phyloP scores from a whole-genome alignment of 495 filamentous ascomycete species.

The Neurospora discreta region DNA sequence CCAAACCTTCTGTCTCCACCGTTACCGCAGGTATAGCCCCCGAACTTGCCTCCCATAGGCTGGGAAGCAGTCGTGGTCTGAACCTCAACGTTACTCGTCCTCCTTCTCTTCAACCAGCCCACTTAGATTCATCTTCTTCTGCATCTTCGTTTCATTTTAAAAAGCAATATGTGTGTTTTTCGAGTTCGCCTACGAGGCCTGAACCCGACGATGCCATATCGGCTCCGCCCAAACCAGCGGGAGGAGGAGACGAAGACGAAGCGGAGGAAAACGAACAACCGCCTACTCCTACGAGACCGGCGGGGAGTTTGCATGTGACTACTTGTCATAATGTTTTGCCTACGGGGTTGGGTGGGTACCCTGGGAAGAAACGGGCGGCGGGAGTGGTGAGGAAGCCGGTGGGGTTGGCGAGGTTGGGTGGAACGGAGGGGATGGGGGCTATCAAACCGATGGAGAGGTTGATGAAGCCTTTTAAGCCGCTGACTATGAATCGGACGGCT shows the following conservation, averaged over 20 bases:
- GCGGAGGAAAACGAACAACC: conserved; percentile 17
- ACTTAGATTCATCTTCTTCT: conserved; percentile 1
- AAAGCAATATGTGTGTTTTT: conserved; percentile 37
- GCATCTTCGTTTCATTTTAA: not conserved
- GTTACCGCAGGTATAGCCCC: conserved; percentile 18
- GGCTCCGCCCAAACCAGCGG: no score
- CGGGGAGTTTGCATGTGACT: conserved; percentile 31
- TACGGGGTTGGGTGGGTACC: conserved; percentile 17
- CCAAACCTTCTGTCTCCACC: not conserved
- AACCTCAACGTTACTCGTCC: conserved; percentile 6
- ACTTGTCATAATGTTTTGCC: conserved; percentile 17
- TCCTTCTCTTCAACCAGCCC: not conserved
- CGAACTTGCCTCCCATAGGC: conserved; percentile 24
- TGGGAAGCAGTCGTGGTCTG: conserved; percentile 14
- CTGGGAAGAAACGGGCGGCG: conserved; percentile 13
- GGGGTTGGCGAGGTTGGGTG: not conserved
- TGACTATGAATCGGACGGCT: conserved; percentile 27
- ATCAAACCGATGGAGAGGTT: conserved; percentile 32
- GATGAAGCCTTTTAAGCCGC: conserved; percentile 35
- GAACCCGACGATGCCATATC: not conserved
- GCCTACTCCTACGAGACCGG: conserved; percentile 23
- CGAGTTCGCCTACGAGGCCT: conserved; percentile 33
- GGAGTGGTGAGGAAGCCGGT: not conserved
- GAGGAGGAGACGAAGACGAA: not conserved
- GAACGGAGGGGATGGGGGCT: conserved; percentile 1